A percentile compares a stretch with the other conserved stretches of the same genome.
These are phyloP conservation scores for Micractinium sp. DNA, from an alignment of 139 green algal genomes.

Conservation along the genomic window DNA sequence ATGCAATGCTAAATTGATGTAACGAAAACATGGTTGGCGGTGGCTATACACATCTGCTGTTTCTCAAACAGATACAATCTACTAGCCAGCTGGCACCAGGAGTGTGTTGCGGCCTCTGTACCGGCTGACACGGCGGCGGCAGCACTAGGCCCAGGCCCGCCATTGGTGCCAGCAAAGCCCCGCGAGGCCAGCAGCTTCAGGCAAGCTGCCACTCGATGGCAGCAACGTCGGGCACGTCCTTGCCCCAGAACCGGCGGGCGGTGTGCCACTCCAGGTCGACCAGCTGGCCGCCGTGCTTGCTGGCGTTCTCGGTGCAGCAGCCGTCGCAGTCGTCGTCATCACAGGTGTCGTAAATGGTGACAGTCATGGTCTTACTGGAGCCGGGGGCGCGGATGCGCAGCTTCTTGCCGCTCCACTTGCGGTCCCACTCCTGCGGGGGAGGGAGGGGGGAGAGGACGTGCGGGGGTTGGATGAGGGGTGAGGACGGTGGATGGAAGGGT, in stretches of 20 bases:
- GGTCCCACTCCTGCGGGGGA: not conserved
- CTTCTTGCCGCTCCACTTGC: not conserved
- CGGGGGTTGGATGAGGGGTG: not conserved
- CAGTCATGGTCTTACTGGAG: not conserved
- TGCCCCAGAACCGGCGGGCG: constrained; percentile 5
- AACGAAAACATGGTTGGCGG: too few species aligned
- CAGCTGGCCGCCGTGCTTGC: not conserved
- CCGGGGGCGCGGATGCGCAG: constrained; percentile 1
- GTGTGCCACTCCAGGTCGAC: constrained; percentile 2
- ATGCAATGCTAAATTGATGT: too few species aligned
- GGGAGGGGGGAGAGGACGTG: not conserved
- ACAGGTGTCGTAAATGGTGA: constrained; percentile 3
- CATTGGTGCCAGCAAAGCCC: too few species aligned
- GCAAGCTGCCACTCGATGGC: not conserved
- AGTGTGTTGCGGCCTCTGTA: too few species aligned
- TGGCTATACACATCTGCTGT: too few species aligned
- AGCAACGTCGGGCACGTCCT: not conserved
- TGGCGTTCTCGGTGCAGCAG: constrained; percentile 1
- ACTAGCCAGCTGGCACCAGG: too few species aligned
- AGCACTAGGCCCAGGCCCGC: too few species aligned
- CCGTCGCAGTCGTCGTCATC: constrained; percentile 14
- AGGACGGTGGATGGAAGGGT: not conserved
- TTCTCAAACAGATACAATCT: too few species aligned
- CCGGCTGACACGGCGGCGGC: too few species aligned
- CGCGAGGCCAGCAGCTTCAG: not conserved